phyloP scores from a whole-genome alignment of 441 rosid species.

The Populus hybrid region DNA sequence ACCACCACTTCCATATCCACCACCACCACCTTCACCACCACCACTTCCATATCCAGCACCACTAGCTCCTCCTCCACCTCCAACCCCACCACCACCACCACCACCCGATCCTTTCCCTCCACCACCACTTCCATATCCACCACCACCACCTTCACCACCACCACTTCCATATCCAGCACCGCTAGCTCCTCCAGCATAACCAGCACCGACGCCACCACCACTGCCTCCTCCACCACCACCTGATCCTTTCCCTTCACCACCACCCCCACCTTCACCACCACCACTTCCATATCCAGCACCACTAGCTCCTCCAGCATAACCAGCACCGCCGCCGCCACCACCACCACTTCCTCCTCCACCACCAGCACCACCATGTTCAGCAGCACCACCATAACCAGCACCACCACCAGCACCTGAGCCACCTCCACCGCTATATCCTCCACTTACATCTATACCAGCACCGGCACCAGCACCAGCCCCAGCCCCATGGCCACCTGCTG shows the following conservation, averaged over 20 bases:
- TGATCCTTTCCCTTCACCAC: not conserved
- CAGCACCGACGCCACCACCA: constrained; percentile 19
- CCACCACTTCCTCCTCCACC: not conserved
- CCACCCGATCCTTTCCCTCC: constrained; percentile 8
- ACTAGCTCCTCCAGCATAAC: constrained; percentile 8
- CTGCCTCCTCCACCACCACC: constrained; percentile 7
- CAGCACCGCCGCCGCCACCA: constrained; percentile 1
- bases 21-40: constrained; percentile 27
- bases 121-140: constrained; percentile 21
- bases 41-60: constrained; percentile 15
- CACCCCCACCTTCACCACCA: constrained; percentile 8
- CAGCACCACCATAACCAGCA: not conserved
- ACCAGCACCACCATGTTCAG: not conserved
- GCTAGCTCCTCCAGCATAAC: constrained; percentile 21
- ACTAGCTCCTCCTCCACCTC: constrained; percentile 21
- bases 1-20: constrained; percentile 22
- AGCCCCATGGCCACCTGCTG: not conserved
- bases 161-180: constrained; percentile 15
- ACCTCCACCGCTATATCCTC: not conserved
- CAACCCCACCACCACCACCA: constrained; percentile 7
- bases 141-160: constrained; percentile 27
- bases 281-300: constrained; percentile 9
- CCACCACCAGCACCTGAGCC: not conserved
- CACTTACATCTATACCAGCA: not conserved
- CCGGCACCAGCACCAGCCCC: not conserved